These are phyloP conservation scores for Cyamopsis tetragonoloba DNA, from an alignment of 306 rosid genomes.

Conservation along the genomic window DNA sequence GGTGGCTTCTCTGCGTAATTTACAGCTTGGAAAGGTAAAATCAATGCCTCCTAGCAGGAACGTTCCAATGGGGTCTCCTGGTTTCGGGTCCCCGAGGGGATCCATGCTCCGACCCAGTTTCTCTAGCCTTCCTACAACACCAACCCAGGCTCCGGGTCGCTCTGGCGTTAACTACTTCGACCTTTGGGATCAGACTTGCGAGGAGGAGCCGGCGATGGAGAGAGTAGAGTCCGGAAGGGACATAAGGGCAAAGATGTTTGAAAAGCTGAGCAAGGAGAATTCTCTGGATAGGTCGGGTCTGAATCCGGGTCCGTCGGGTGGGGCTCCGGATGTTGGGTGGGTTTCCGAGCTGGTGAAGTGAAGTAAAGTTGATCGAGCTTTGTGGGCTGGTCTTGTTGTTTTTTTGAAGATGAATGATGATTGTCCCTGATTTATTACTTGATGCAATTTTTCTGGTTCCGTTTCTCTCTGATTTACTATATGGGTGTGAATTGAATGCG, in stretches of 20 bases:
- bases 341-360: conserved; percentile 71
- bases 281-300: conserved; percentile 43
- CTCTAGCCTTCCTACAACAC: conserved; percentile 68
- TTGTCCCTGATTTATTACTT: not conserved
- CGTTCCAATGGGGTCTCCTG: conserved; percentile 46
- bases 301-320: not conserved
- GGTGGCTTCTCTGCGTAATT: conserved; percentile 60
- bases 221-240: conserved; percentile 90
- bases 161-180: conserved; percentile 40
- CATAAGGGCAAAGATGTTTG: conserved; percentile 74
- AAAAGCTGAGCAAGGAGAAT: conserved; percentile 76
- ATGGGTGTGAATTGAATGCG: conserved; percentile 37
- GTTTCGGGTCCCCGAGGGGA: conserved; percentile 63
- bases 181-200: conserved; percentile 40
- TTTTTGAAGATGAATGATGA: no score
- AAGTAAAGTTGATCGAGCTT: not conserved
- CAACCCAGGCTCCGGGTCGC: conserved; percentile 54
- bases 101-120: conserved; percentile 70
- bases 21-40: conserved; percentile 69
- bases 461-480: not conserved
- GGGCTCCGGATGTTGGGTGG: conserved; percentile 82
- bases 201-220: conserved; percentile 88
- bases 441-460: conserved; percentile 26
- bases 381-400: not conserved
- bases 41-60: conserved; percentile 54